Conservation (phyloP, 2,329 filamentous ascomycete genomes). For the Diplocarpon mali region DNA sequence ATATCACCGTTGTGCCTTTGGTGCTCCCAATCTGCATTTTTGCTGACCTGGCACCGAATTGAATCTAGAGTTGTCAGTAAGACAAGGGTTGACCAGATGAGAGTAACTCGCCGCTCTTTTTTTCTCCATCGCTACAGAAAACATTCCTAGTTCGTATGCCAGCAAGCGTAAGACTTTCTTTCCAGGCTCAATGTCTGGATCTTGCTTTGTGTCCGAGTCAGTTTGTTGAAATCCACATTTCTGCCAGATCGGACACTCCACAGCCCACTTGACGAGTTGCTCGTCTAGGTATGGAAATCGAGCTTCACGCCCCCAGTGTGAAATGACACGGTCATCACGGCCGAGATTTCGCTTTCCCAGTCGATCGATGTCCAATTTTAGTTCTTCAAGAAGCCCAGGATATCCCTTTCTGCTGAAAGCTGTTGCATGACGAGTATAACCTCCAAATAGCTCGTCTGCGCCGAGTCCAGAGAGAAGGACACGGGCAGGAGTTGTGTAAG, state of each 20-base stretch:
- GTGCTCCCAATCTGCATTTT: constrained; percentile 65
- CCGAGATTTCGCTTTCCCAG: constrained; percentile 92
- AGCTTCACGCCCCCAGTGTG: constrained; percentile 79
- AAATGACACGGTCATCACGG: constrained; percentile 82
- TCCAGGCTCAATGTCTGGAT: constrained; percentile 52
- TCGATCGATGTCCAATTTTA: constrained; percentile 73
- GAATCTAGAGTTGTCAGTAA: constrained; percentile 43
- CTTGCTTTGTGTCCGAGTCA: constrained; percentile 18
- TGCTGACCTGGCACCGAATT: constrained; percentile 72
- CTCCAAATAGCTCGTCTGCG: constrained; percentile 91
- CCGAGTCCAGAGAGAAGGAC: constrained; percentile 87
- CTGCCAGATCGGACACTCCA: constrained; percentile 62
- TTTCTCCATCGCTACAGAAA: constrained; percentile 67
- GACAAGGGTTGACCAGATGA: background rate
- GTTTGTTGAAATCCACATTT: constrained; percentile 71
- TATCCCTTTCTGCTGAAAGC: constrained; percentile 65
- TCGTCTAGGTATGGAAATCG: constrained; percentile 91
- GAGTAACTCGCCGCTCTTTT: constrained; percentile 64
- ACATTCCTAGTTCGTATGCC: constrained; percentile 64
- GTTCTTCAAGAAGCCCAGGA: constrained; percentile 62
- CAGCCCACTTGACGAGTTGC: constrained; percentile 68
- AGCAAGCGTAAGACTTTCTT: constrained; percentile 74
- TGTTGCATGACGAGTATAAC: constrained; percentile 73
- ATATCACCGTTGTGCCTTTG: constrained; percentile 56
- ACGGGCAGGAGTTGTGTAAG: constrained; percentile 60